Evolutionary conservation across 306 rosid species (phyloP), one percentile per base, ranked within the genome.

Genomic region (Pachyrhizus erosus): DNA sequence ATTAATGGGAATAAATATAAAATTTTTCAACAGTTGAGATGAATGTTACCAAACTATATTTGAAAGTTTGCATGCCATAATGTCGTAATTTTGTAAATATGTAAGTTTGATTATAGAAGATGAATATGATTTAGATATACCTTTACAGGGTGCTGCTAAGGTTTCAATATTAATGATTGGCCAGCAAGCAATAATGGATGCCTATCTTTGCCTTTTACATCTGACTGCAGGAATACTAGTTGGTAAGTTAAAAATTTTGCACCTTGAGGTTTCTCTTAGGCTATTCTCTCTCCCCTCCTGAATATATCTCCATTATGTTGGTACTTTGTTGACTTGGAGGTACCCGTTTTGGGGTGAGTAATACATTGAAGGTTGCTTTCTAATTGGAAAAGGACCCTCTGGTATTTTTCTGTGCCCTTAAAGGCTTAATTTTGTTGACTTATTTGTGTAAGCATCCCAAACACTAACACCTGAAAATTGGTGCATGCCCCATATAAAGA

Each of bases 181-280:
- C 58, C 99, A 96, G 62, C 99, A 96, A 83, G 97, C 94, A 11
- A 93, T 96, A 85, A 89, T 95, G 95, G 99, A 95, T 88, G 96
- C 99, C 52, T 91, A 95, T 87, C 94, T 95, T 81, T 93, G 98
- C 88, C 94, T 95, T 78, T 83, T 95, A 72, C 99, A 95, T 87
- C 90, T 95, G 75, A 95, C 98, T 18, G 98, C 98, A 7, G 99
- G 99, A 84, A 93, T 95, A 80, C 85, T 95, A 64, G 98, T 95
- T 39, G 97, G 99, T 95, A 87, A 83, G 71, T 62, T 73, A 71
- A 80, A 17, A 24, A 23, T 62, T 70, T 77, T n/a, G 64, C 20
- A 37, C 5, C 77, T 55, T 9, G 26, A 81, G 76, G 80, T 55
- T 85, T 68, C 43, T 69, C 64, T 61, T 57, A 2, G 51, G 60